Evolutionary conservation across 2,329 filamentous ascomycete genomes (phyloP), one percentile per base, ranked within the genome.

Genomic region (Chaetomium olivaceum): DNA sequence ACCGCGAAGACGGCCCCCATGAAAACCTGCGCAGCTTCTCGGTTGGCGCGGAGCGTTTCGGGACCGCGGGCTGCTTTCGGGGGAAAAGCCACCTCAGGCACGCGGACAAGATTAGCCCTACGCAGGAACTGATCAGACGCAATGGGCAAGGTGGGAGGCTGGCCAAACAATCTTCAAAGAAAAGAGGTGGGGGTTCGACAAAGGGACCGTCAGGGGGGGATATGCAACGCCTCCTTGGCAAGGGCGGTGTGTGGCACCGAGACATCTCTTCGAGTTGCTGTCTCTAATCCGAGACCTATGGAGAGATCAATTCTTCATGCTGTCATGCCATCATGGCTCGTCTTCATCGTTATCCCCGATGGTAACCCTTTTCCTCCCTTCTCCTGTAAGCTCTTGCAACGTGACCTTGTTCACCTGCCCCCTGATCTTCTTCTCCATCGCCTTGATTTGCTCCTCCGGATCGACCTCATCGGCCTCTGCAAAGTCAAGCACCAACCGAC

Each of bases 391-490:
- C 77, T 92, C 89, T 80, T 96, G 92, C 74, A 97, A 82, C 73
- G 91, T 91, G 74, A 98, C 90, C 80, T 93, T 95, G 81, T 96
- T 91, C 77, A 91, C 87, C 80, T 98, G 94, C 67, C 89, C 88
- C 68, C 91, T 91, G 75, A 96, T 90, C 85, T 97, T 99, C 84
- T 91, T 91, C 80, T 96, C 92, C 90, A 99, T 97, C 81, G 92
- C 94, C 77, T 91, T 89, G 76, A 99, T 95, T 80, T 98, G 93
- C 79, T 93, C 92, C 81, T 99, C 95, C 3, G 95, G 89, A 80
- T 98, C 93, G 71, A 95, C 84, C 48, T 91, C 86, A 73, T 98
- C 95, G 70, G 90, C 91, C 74, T 92, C 89, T 48, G 93, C 94
- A 80, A 93, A 98, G 76, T 97, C 92, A 68, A 99, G 84, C 63